Percentiles rank a stretch among this genome's conserved stretches.
Evolutionary conservation across 176 grass and related monocot genomes (phyloP).

Genomic region (Ananas comosus): DNA sequence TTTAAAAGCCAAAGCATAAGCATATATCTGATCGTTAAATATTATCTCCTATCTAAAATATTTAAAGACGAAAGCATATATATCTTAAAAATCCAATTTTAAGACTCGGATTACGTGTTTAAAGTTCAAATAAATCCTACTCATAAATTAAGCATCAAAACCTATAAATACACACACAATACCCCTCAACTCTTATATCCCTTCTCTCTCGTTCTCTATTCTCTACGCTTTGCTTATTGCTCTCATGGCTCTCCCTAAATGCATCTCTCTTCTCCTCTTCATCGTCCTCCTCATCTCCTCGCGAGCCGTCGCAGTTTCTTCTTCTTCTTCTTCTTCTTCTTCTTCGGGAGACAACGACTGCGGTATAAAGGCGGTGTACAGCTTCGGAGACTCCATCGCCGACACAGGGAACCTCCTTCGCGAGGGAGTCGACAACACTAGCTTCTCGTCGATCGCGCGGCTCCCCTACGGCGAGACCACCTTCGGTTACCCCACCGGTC

Average conservation of each 20-base stretch:
- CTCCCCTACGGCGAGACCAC: conserved; percentile 6
- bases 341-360: not conserved
- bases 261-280: not conserved
- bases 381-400: conserved; percentile 10
- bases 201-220: too few relatives aligned
- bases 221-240: too few relatives aligned
- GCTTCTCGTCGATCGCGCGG: not conserved
- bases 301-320: not conserved
- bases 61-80: too few relatives aligned
- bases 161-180: too few relatives aligned
- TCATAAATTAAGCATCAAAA: too few relatives aligned
- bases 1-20: too few relatives aligned
- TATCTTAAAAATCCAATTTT: too few relatives aligned
- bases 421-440: not conserved
- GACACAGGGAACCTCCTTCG: conserved; percentile 12
- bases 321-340: not conserved
- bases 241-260: not conserved
- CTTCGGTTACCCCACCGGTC: conserved; percentile 9
- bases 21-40: too few relatives aligned
- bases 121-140: too few relatives aligned
- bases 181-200: too few relatives aligned
- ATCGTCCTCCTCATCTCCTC: not conserved
- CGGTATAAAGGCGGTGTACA: not conserved
- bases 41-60: too few relatives aligned
- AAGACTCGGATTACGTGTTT: too few relatives aligned